Base-by-base conservation (phyloP, 208 protist species). In the Strigomonas galati region DNA sequence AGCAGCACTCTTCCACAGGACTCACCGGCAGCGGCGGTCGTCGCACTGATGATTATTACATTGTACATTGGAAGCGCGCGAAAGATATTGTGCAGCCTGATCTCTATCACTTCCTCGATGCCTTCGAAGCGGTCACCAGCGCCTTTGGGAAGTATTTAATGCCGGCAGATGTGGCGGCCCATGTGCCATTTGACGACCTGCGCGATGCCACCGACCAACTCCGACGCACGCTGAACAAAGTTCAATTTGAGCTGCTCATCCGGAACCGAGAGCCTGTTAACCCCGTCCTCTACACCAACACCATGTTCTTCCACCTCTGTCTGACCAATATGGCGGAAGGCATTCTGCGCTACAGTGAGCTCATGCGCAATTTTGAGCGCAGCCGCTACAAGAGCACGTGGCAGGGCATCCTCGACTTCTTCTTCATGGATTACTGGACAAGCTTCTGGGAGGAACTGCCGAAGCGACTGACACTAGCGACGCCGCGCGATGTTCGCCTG, bases 361-460 rank as follows among this genome's bases (percentile, higher is more conserved):
- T 56, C 76, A n/a, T n/a, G n/a, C n/a, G n/a, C n/a, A n/a, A n/a
- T n/a, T n/a, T n/a, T n/a, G n/a, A n/a, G n/a, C n/a, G 65, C 2
- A 66, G 54, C 30, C 69, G 71, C 48, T 93, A 88, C 67, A 76
- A 74, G 7, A 78, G 69, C 0, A 37, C 71, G 9, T 70, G 31
- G 32, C 77, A 56, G 7, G 77, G 81, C 23, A 62, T 78, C 4
- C 35, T 74, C 23, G 69, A 89, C 24, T 93, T 93, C 51, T 79
- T 88, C 62, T 74, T 93, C 37, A 49, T 74, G 37, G 87, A 93
- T 51, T 44, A 71, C 28, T 90, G 81, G 81, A 61, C 71, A 48
- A 66, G 69, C 53, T 90, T 93, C 64, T 89, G 82, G 76, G 51
- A 56, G 27, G 83, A 90, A 57, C 73, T 93, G 32, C 83, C 83